A percentile compares a stretch with the other conserved stretches of the same genome.
Conservation (phyloP, 441 rosid genomes). For the Omphalea diandra region DNA sequence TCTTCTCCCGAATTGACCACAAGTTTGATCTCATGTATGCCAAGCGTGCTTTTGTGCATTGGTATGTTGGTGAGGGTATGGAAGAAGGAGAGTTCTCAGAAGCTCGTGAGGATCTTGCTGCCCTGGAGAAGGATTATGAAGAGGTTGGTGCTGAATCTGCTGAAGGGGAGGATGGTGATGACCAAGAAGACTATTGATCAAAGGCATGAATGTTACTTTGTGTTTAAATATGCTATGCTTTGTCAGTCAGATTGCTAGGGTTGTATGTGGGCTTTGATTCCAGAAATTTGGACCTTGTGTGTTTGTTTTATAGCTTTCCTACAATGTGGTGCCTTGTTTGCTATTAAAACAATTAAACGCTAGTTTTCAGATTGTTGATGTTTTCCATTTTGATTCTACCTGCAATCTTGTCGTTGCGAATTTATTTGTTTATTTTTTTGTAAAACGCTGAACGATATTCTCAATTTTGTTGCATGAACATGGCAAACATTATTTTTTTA, state of each 20-base stretch:
- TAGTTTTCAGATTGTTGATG: too few species aligned
- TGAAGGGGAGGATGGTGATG: constrained; percentile 61
- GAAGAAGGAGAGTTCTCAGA: constrained; percentile 84
- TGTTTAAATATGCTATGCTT: background rate
- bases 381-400: too few species aligned
- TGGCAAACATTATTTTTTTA: too few species aligned
- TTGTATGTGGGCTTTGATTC: background rate
- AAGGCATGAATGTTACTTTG: background rate
- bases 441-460: too few species aligned
- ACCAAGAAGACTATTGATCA: constrained; percentile 48
- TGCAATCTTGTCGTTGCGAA: too few species aligned
- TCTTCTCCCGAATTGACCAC: constrained; percentile 70
- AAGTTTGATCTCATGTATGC: constrained; percentile 80
- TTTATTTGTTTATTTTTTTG: too few species aligned
- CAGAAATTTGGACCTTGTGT: background rate
- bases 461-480: too few species aligned
- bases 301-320: background rate
- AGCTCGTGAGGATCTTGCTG: constrained; percentile 81
- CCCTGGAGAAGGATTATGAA: constrained; percentile 70
- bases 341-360: too few species aligned
- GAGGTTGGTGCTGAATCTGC: constrained; percentile 76
- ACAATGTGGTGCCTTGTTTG: too few species aligned
- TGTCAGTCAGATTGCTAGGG: background rate
- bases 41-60: constrained; percentile 75
- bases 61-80: constrained; percentile 90